These are phyloP conservation scores for Dactylis glomerata DNA, from an alignment of 176 grass and related monocot species.

Conservation along the genomic window DNA sequence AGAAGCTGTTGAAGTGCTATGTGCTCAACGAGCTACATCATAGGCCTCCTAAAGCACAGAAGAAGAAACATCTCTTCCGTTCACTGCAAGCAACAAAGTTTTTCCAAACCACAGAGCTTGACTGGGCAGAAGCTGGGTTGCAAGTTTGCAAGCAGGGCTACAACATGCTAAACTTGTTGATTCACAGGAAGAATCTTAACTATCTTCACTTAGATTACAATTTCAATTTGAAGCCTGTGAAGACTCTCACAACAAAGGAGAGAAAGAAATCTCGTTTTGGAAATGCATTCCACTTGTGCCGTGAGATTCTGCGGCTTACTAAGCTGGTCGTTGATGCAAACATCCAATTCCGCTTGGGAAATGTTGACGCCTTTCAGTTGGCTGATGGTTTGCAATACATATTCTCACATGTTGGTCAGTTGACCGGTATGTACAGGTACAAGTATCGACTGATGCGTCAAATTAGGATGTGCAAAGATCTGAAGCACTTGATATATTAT, in stretches of 20 bases:
- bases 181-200: constrained; percentile 97
- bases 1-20: constrained; percentile 95
- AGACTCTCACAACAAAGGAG: constrained; percentile 98
- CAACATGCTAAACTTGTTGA: constrained; percentile 99
- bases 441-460: constrained; percentile 97
- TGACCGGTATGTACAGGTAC: constrained; percentile 98
- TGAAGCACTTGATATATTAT: constrained; percentile 99
- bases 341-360: constrained; percentile 93
- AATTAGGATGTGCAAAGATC: constrained; percentile 99
- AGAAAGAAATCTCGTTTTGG: constrained; percentile 99
- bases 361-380: constrained; percentile 95
- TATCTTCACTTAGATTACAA: constrained; percentile 99
- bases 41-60: constrained; percentile 92
- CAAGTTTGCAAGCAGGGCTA: constrained; percentile 99
- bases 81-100: constrained; percentile 95
- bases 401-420: constrained; percentile 97
- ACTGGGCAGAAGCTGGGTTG: constrained; percentile 95
- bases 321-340: constrained; percentile 98
- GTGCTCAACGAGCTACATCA: constrained; percentile 96
- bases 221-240: constrained; percentile 97
- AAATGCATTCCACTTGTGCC: constrained; percentile 97
- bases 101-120: constrained; percentile 96
- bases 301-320: constrained; percentile 94
- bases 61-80: constrained; percentile 96
- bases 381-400: constrained; percentile 98